A percentile compares a stretch with the other conserved stretches of the same genome.
phyloP scores from a whole-genome alignment of 2,329 filamentous ascomycete genomes.

The Fusarium incarnatum region DNA sequence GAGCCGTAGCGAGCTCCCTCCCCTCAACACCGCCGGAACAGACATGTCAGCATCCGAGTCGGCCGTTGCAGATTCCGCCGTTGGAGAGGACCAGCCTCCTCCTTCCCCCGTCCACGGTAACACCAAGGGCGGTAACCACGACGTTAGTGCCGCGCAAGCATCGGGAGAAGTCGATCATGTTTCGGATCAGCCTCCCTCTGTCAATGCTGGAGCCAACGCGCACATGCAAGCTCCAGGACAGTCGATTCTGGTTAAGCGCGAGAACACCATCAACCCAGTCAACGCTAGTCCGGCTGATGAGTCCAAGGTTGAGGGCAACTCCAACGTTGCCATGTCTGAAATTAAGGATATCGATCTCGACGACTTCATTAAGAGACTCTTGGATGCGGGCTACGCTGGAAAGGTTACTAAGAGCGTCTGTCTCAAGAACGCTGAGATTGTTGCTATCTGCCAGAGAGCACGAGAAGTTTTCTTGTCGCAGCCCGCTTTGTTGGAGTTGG shows the following conservation, averaged over 20 bases:
- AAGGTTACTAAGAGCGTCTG: conserved; percentile 99
- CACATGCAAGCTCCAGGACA: conserved; percentile 79
- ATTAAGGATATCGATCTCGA: conserved; percentile 94
- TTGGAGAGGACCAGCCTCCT: conserved; percentile 69
- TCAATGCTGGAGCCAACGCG: conserved; percentile 67
- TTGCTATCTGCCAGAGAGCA: conserved; percentile 88
- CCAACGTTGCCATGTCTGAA: conserved; percentile 83
- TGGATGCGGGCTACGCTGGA: conserved; percentile 94
- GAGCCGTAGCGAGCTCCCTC: conserved; percentile 59
- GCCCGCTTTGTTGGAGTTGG: conserved; percentile 89
- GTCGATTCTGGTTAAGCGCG: conserved; percentile 88
- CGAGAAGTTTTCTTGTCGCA: conserved; percentile 92
- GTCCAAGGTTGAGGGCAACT: conserved; percentile 57
- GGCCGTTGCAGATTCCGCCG: conserved; percentile 48
- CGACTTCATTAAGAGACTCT: conserved; percentile 93
- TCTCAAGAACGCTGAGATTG: conserved; percentile 97
- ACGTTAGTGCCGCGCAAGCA: conserved; percentile 83
- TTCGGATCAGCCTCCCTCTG: conserved; percentile 86
- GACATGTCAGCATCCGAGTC: conserved; percentile 57
- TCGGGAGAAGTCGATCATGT: conserved; percentile 94
- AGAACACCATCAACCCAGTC: conserved; percentile 76
- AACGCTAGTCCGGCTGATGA: conserved; percentile 60
- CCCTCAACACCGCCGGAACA: conserved; percentile 56
- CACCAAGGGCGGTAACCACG: conserved; percentile 77
- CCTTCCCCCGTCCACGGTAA: conserved; percentile 88